Base-by-base conservation (phyloP, 805 yeast species). In the Wickerhamiella cacticola region DNA sequence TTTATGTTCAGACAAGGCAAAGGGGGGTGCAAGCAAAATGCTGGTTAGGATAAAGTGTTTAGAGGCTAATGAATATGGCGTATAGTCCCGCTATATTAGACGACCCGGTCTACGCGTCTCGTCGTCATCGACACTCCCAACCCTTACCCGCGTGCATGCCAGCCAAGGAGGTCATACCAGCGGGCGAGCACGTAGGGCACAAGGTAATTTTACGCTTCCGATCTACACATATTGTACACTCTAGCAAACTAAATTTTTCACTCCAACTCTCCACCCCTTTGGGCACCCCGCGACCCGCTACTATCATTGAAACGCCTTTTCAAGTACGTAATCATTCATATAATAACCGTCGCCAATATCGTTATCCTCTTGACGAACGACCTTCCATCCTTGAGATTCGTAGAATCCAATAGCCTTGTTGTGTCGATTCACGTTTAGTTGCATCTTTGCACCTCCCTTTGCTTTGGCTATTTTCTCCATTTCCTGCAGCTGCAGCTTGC, bases 281-380 rank as follows among this genome's bases (percentile, higher is more conserved):
- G n/a, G n/a, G n/a, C n/a, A n/a, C n/a, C n/a, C n/a, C n/a, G n/a
- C n/a, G n/a, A n/a, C n/a, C n/a, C n/a, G n/a, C n/a, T n/a, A n/a
- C n/a, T n/a, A n/a, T 15, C 19, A 31, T 19, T 31, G 21, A 31
- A 41, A 34, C 26, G 33, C 31, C 25, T 44, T 44, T 24, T 44
- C 31, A 15, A 44, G 34, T n/a, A 44, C 41, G 35, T 34, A 35
- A 31, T 44, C 47, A 21, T 44, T 44, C 47, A 44, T 44, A 41
- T 44, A 44, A 24, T 24, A 44, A 2, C 47, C 47, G 2, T 44
- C 31, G 28, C 47, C 47, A 19, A 44, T 44, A 18, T 44, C 28
- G 21, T 35, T 35, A 18, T 44, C 47, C n/a, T 29, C 47, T 12
- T 16, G 16, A 16, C 28, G 31, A 5, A 31, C 3, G 21, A 44